phyloP scores from a whole-genome alignment of 371 early-diverging fungal species.

The Apophysomyces sp. region DNA sequence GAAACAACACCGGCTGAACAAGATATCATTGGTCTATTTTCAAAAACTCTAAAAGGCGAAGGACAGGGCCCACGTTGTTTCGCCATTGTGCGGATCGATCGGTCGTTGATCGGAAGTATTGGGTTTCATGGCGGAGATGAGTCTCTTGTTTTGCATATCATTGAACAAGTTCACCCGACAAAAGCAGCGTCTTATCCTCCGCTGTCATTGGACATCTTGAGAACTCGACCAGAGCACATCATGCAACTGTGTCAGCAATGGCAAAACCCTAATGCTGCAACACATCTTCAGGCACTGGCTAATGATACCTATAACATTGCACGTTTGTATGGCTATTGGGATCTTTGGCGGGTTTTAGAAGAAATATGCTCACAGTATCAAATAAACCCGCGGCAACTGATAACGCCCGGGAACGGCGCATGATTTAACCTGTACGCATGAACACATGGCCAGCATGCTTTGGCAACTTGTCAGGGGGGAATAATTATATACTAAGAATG shows the following conservation, averaged over 20 bases:
- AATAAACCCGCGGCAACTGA: constrained; percentile 24
- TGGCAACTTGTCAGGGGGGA: background rate
- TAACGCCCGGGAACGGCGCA: background rate
- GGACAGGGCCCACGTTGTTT: background rate
- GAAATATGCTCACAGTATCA: constrained; percentile 38
- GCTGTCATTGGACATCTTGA: background rate
- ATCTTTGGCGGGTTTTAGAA: constrained; percentile 39
- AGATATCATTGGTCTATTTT: constrained; percentile 19
- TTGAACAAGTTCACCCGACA: background rate
- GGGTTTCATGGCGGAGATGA: background rate
- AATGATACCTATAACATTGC: constrained; percentile 28
- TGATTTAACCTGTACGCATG: background rate
- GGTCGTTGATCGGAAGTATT: background rate
- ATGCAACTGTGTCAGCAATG: constrained; percentile 28
- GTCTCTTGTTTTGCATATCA: background rate
- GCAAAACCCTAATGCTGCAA: constrained; percentile 15
- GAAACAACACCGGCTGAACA: constrained; percentile 15
- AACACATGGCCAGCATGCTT: background rate
- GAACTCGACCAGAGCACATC: constrained; percentile 22
- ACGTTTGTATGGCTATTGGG: constrained; percentile 41
- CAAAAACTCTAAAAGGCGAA: constrained; percentile 6
- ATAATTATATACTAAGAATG: background rate
- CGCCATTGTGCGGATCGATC: background rate
- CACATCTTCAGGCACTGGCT: constrained; percentile 15
- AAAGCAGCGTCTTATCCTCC: constrained; percentile 1